Conservation (phyloP, 192 early-diverging fungal genomes). For the Entomortierella parvispora region DNA sequence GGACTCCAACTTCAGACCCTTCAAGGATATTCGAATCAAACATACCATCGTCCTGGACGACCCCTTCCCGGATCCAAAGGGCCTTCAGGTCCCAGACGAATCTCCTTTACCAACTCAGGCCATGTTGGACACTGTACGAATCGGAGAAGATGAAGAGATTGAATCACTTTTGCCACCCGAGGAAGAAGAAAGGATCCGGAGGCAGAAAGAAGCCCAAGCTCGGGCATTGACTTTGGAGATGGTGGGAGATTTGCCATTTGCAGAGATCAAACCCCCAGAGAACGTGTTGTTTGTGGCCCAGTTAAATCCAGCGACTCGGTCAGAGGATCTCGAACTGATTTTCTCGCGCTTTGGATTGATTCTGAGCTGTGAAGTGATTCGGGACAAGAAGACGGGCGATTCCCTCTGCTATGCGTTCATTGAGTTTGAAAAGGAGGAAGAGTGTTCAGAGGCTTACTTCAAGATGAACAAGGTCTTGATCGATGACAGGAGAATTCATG, state of each 20-base stretch:
- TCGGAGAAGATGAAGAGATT: slow-evolving; percentile 84
- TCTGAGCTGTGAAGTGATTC: slow-evolving; percentile 88
- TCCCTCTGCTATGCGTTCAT: slow-evolving; percentile 97
- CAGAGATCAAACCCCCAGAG: slow-evolving; percentile 96
- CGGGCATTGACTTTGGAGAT: slow-evolving; percentile 96
- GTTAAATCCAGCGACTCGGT: slow-evolving; percentile 88
- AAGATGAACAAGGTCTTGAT: slow-evolving; percentile 98
- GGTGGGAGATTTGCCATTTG: slow-evolving; percentile 96
- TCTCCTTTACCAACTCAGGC: slow-evolving; percentile 84
- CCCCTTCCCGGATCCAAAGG: slow-evolving; percentile 87
- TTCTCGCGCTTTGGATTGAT: slow-evolving; percentile 94
- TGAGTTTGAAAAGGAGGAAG: slow-evolving; percentile 89
- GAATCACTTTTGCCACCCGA: slow-evolving; percentile 67
- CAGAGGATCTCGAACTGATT: slow-evolving; percentile 92
- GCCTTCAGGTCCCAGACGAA: slow-evolving; percentile 67
- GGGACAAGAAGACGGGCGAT: slow-evolving; percentile 83
- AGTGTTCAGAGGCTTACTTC: slow-evolving; percentile 93
- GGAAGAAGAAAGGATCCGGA: slow-evolving; percentile 69
- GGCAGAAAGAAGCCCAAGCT: slow-evolving; percentile 82
- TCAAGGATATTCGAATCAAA: slow-evolving; percentile 86
- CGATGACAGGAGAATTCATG: slow-evolving; percentile 95
- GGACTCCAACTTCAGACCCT: slow-evolving; percentile 81
- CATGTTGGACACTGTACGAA: slow-evolving; percentile 75
- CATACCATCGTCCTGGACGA: slow-evolving; percentile 95
- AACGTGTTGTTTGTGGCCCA: slow-evolving; percentile 97